phyloP scores from a whole-genome alignment of 495 filamentous ascomycete species.

The Annulohypoxylon bovei region DNA sequence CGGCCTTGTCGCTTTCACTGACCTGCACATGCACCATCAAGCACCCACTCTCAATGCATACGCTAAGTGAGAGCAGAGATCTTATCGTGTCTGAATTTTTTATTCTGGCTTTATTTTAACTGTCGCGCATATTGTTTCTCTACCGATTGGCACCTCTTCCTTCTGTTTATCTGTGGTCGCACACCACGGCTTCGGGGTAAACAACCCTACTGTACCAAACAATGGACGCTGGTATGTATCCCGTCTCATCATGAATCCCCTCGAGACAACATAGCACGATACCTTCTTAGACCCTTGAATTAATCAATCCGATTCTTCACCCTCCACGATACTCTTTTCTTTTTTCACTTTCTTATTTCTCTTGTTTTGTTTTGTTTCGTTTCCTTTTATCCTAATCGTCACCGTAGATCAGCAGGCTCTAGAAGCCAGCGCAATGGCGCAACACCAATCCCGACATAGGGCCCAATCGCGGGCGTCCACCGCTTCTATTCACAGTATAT shows the following conservation, averaged over 20 bases:
- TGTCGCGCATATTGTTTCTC: constrained; percentile 11
- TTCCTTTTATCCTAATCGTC: constrained; percentile 25
- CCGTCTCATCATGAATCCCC: background rate
- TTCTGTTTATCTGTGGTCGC: constrained; percentile 46
- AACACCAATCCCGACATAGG: constrained; percentile 52
- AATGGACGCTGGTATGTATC: constrained; percentile 41
- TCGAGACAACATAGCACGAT: background rate
- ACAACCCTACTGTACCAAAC: constrained; percentile 34
- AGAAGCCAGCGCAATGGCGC: constrained; percentile 41
- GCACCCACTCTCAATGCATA: constrained; percentile 30
- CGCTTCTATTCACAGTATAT: constrained; percentile 77
- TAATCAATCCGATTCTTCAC: background rate
- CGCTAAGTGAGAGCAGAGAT: constrained; percentile 29
- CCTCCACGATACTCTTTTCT: background rate
- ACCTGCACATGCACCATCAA: constrained; percentile 32
- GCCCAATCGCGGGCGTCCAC: constrained; percentile 85
- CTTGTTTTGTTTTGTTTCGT: no score
- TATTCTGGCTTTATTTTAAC: constrained; percentile 26
- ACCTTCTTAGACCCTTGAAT: background rate
- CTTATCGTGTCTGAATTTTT: constrained; percentile 14
- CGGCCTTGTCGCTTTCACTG: background rate
- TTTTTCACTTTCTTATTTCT: background rate
- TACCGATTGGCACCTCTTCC: background rate
- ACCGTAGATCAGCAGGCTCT: constrained; percentile 32
- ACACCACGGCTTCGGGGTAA: constrained; percentile 38